A percentile compares a stretch with the other conserved stretches of the same genome.
phyloP scores from a whole-genome alignment of 2,329 filamentous ascomycete genomes.

The Xylariaceae sp. region DNA sequence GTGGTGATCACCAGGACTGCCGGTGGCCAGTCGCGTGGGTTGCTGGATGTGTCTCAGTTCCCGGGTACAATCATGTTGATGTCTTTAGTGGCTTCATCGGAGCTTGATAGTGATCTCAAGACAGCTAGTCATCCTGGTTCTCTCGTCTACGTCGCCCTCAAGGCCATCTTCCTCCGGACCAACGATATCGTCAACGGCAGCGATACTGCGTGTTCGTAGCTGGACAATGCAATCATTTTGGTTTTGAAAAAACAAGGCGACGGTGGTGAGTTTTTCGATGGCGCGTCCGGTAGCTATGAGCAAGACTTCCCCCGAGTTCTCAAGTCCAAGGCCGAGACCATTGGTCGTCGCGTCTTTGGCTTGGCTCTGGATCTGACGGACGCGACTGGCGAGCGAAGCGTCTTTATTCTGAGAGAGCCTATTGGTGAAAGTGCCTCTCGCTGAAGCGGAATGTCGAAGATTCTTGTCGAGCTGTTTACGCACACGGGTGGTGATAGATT shows the following conservation, averaged over 20 bases:
- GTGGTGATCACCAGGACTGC: too few relatives aligned
- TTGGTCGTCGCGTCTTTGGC: slow-evolving; percentile 23
- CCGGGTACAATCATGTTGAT: too few relatives aligned
- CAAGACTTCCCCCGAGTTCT: slow-evolving; percentile 48
- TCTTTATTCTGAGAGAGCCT: slow-evolving; percentile 45
- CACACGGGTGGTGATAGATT: slow-evolving; percentile 64
- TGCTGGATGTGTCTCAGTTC: too few relatives aligned
- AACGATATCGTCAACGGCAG: slow-evolving; percentile 66
- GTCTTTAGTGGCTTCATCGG: slow-evolving; percentile 31
- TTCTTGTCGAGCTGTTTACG: slow-evolving; percentile 60
- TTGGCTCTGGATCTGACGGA: slow-evolving; percentile 40
- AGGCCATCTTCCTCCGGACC: slow-evolving; percentile 21
- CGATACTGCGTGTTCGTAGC: slow-evolving; percentile 60
- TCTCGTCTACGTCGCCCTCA: slow-evolving; percentile 34
- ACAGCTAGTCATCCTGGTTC: slow-evolving; percentile 50
- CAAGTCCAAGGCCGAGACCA: slow-evolving; percentile 32
- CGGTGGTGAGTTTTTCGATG: slow-evolving; percentile 59
- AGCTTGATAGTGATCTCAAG: slow-evolving; percentile 49
- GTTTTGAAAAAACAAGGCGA: slow-evolving; percentile 64
- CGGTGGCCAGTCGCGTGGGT: too few relatives aligned
- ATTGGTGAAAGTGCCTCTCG: slow-evolving; percentile 27
- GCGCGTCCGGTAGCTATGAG: slow-evolving; percentile 66
- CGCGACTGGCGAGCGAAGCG: slow-evolving; percentile 45
- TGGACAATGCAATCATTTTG: slow-evolving; percentile 57
- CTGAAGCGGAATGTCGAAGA: slow-evolving; percentile 36